Conservation (phyloP, 139 green algal genomes). For the Eudorina sp. region DNA sequence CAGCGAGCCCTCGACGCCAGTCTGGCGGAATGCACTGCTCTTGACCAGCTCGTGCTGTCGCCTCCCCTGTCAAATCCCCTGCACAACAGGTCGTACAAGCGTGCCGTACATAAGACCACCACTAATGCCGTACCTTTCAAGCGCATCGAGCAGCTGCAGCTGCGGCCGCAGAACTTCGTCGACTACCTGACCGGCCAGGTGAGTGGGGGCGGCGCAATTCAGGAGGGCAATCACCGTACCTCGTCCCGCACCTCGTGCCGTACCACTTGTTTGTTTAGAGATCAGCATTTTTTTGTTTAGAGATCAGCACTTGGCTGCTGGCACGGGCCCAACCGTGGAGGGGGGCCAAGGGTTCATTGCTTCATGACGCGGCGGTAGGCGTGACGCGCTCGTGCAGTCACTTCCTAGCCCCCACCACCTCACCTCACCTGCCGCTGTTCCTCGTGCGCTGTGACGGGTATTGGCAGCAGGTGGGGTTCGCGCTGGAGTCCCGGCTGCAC, state of each 20-base stretch:
- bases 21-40: too few relatives aligned
- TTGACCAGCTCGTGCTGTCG: too few relatives aligned
- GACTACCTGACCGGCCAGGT: slow-evolving; percentile 35
- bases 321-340: background rate
- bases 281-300: background rate
- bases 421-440: background rate
- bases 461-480: slow-evolving; percentile 69
- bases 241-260: too few relatives aligned
- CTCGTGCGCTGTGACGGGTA: background rate
- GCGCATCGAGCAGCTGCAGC: slow-evolving; percentile 60
- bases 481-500: slow-evolving; percentile 64
- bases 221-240: too few relatives aligned
- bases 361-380: background rate
- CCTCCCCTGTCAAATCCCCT: background rate
- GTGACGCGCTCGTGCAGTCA: background rate
- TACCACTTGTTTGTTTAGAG: background rate
- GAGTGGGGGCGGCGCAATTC: background rate
- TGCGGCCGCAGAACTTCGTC: slow-evolving; percentile 78
- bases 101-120: slow-evolving; percentile 76
- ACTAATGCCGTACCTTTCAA: slow-evolving; percentile 50
- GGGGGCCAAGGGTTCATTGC: background rate
- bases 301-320: background rate
- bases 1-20: too few relatives aligned
- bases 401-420: background rate
- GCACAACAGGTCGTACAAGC: slow-evolving; percentile 42